Evolutionary conservation across 129 eudicot genomes (phyloP).

Genomic region (Centaurea solstitialis): DNA sequence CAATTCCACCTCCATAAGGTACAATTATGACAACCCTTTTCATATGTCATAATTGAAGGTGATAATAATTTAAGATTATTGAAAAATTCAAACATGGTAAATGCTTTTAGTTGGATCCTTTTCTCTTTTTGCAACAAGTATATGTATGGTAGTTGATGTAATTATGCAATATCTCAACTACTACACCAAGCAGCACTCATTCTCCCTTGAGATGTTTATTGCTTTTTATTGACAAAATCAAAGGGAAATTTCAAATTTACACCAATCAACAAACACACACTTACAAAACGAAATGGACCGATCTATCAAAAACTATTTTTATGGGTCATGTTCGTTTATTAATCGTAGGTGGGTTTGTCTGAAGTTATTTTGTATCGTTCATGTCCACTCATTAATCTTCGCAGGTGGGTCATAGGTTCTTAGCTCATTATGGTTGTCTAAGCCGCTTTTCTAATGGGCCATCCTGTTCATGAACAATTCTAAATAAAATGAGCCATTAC

Average conservation of each 20-base stretch:
- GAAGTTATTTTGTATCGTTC: no score
- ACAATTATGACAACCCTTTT: neutral
- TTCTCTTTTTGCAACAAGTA: conserved; percentile 1
- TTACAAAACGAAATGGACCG: neutral
- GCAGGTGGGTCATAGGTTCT: neutral
- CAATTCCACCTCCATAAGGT: neutral
- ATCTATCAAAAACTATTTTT: no score
- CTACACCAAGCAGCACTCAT: neutral
- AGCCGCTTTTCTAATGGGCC: neutral
- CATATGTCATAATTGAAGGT: conserved; percentile 14
- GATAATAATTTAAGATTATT: conserved; percentile 3
- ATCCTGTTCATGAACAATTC: neutral
- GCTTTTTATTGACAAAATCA: conserved; percentile 14
- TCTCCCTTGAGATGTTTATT: conserved; percentile 4
- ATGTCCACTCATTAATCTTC: neutral
- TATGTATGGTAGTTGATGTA: neutral
- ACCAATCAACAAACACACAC: neutral
- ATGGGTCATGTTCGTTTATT: no score
- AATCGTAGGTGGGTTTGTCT: no score
- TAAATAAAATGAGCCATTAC: neutral
- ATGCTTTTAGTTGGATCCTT: neutral
- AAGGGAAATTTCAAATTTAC: neutral
- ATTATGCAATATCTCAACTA: conserved; percentile 27
- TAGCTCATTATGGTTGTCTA: neutral
- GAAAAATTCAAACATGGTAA: neutral